Percentiles rank a stretch among this genome's conserved stretches.
phyloP scores from a whole-genome alignment of 2,329 filamentous ascomycete genomes.

The Pseudopyricularia javanii region DNA sequence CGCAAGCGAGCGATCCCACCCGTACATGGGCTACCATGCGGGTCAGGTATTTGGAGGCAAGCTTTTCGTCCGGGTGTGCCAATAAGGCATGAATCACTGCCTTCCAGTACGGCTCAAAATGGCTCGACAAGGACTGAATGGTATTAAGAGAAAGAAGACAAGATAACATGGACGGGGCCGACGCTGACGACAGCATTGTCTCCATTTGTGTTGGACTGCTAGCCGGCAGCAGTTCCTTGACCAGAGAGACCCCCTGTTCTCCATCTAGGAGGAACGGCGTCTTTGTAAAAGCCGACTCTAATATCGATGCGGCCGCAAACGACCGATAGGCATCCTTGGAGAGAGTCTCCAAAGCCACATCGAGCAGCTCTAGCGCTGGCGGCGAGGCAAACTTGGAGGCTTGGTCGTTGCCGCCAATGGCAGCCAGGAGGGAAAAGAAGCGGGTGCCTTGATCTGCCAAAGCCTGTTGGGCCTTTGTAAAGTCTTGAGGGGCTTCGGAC shows the following conservation, averaged over 20 bases:
- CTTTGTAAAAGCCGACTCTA: slow-evolving; percentile 27
- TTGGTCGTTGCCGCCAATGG: slow-evolving; percentile 8
- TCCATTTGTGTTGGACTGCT: slow-evolving; percentile 45
- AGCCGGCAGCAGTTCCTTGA: slow-evolving; percentile 29
- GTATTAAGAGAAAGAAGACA: slow-evolving; percentile 46
- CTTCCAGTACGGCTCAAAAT: slow-evolving; percentile 31
- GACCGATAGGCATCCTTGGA: slow-evolving; percentile 42
- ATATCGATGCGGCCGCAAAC: slow-evolving; percentile 36
- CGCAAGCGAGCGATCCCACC: slow-evolving; percentile 24
- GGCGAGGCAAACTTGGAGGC: slow-evolving; percentile 15
- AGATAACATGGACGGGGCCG: slow-evolving; percentile 52
- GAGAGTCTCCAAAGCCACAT: slow-evolving; percentile 26
- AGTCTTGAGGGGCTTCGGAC: slow-evolving; percentile 72
- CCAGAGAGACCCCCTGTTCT: slow-evolving; percentile 14
- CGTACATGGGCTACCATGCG: slow-evolving; percentile 33
- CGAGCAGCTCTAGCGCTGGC: slow-evolving; percentile 20
- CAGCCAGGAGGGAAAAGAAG: slow-evolving; percentile 49
- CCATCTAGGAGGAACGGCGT: slow-evolving; percentile 28
- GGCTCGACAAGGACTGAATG: slow-evolving; percentile 21
- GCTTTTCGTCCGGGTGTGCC: slow-evolving; percentile 13
- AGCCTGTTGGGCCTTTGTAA: slow-evolving; percentile 56
- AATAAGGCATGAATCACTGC: slow-evolving; percentile 29
- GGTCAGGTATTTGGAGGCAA: slow-evolving; percentile 22
- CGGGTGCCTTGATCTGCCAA: slow-evolving; percentile 55
- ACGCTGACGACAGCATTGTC: slow-evolving; percentile 54